Conservation (phyloP, 441 rosid genomes). For the Pelargonium fulgidum region DNA sequence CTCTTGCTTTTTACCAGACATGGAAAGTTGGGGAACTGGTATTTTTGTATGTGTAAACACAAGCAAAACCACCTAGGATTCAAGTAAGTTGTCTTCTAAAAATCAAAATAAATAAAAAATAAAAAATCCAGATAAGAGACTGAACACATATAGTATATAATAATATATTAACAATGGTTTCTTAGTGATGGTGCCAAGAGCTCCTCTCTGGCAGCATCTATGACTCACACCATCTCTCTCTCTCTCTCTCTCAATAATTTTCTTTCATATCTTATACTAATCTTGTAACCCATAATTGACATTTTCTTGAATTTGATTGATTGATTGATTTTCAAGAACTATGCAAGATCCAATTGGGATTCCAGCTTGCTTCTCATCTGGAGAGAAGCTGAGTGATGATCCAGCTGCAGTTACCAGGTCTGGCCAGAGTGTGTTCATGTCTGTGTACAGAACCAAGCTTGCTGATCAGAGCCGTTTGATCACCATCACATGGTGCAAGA, state of each 20-base stretch:
- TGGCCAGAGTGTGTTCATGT: slow-evolving; percentile 61
- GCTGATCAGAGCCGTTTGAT: slow-evolving; percentile 54
- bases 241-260: slow-evolving; percentile 15
- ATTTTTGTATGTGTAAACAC: slow-evolving; percentile 16
- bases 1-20: slow-evolving; percentile 39
- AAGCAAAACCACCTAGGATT: slow-evolving; percentile 37
- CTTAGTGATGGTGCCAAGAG: slow-evolving; percentile 35
- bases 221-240: slow-evolving; percentile 25
- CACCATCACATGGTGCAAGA: slow-evolving; percentile 82
- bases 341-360: slow-evolving; percentile 57
- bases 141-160: slow-evolving; percentile 11
- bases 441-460: slow-evolving; percentile 47
- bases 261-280: slow-evolving; percentile 1
- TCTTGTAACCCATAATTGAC: background rate
- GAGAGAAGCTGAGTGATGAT: slow-evolving; percentile 43
- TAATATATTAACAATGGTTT: background rate
- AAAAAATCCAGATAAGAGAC: slow-evolving; percentile 27
- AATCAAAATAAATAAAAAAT: background rate
- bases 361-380: slow-evolving; percentile 57
- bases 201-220: slow-evolving; percentile 39
- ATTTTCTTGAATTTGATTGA: slow-evolving; percentile 10
- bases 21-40: slow-evolving; percentile 22
- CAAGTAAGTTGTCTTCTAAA: slow-evolving; percentile 27
- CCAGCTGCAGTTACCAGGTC: slow-evolving; percentile 48
- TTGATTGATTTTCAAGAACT: slow-evolving; percentile 5